Evolutionary conservation across 805 yeast species (phyloP), one percentile per base, ranked within the genome.

Genomic region (Sungouiozyma ichnusensis): DNA sequence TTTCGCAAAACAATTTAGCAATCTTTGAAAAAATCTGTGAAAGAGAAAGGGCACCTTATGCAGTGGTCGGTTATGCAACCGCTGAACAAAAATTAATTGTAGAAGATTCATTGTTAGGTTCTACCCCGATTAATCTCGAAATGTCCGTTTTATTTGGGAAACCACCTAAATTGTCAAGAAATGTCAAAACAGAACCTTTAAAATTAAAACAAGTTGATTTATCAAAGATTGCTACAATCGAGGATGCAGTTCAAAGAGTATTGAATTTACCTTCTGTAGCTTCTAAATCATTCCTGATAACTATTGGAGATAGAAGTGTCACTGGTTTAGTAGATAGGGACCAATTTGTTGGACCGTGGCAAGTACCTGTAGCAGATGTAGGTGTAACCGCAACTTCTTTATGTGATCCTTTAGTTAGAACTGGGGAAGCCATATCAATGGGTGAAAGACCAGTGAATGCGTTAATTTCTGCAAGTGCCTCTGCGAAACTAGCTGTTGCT

Each of bases 331-430:
- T 92, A 47, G 97, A 94, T 57, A 80, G 98, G 62, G 98, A 92
- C 63, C 98, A 92, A 69, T 80, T 88, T 80, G 97, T 92, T 46
- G 98, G 98, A 33, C 97, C 97, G 59, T 92, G 97, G 97, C 99
- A 92, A 71, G 92, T 84, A 8, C 98, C 99, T 38, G 97, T 92
- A 27, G 92, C 97, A 15, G 97, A 92, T 60, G 97, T 88, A 42
- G 97, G 95, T 67, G 96, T 92, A 41, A 88, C 97, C 18, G 82
- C 83, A 45, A 81, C 97, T 0, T 83, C 96, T 1, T 71, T 86
- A 40, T 96, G 96, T 58, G 82, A 78, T 40, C 69, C 72, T 4
- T 61, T 82, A 40, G 63, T 80, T 47, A 50, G 66, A 3, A 81
- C 94, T n/a, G 99, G 99, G 71, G 99, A 92, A 68, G 95, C 97